Evolutionary conservation across 352 stramenopile species (phyloP), one percentile per base, ranked within the genome.

Genomic region (Hyaloperonospora brassicae): DNA sequence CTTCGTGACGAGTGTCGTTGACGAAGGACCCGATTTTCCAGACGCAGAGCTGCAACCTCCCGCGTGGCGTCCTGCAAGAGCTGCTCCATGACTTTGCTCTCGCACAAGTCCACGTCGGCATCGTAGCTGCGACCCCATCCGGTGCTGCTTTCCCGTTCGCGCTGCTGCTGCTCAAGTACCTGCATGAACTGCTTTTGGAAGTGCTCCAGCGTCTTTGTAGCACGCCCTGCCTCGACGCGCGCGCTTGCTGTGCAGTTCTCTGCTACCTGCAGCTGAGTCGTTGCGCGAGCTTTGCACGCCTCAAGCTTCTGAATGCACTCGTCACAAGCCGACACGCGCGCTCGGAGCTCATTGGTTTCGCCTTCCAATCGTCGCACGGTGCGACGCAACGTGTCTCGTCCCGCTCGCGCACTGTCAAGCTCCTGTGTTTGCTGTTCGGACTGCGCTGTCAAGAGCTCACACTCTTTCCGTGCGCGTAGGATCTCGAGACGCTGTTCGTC

Each of bases 31-130:
- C 60, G 58, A 51, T 79, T 79, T 39, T 81, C 60, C 30, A 66
- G n/a, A 31, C 71, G 70, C 25, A 79, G 46, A 4, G 56, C 58
- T 53, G 51, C 50, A 25, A 71, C 48, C 49, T 69, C 48, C 1
- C 49, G 60, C 25, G 63, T 63, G 36, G 70, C 70, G 6, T 79
- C 72, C 3, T 76, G 50, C 22, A 83, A 55, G 23, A 83, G 50
- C 22, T 64, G 48, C 12, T 73, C 64, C 50, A 64, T 60, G 30
- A 62, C 59, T 47, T 47, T 11, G 4, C 22, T 38, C 23, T 61
- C 48, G 43, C 59, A 52, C 36, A 44, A 46, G 17, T 51, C 21
- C 2, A 13, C 38, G 17, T 64, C 48, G 41, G 56, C 52, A 30
- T 47, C 53, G n/a, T 21, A 24, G 23, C 25, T 21, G 23, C 61